phyloP scores from a whole-genome alignment of 202 grass and related monocot genomes.

The Dendrocalamus latiflorus region DNA sequence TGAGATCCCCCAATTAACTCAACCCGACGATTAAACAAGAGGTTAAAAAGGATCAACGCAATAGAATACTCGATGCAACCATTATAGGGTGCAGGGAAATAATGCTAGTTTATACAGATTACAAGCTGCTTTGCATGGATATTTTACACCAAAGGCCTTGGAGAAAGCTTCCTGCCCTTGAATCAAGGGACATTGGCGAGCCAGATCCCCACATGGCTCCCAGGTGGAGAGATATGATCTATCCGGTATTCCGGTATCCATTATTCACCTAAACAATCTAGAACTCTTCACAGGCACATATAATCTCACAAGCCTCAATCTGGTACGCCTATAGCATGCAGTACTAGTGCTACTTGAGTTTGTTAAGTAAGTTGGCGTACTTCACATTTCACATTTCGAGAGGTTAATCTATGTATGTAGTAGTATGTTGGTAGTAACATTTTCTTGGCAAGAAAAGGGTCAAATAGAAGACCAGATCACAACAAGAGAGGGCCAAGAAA shows the following conservation, averaged over 20 bases:
- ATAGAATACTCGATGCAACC: slow-evolving; percentile 63
- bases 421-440: too few relatives aligned
- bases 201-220: slow-evolving; percentile 45
- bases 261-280: slow-evolving; percentile 28
- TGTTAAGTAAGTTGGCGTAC: background rate
- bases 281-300: background rate
- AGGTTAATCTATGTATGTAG: too few relatives aligned
- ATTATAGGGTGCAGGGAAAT: slow-evolving; percentile 71
- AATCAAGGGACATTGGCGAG: slow-evolving; percentile 40
- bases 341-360: background rate
- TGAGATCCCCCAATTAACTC: slow-evolving; percentile 56
- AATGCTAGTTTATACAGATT: slow-evolving; percentile 50
- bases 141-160: slow-evolving; percentile 43
- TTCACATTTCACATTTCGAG: background rate
- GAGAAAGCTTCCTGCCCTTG: slow-evolving; percentile 38
- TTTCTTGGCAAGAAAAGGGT: too few relatives aligned
- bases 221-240: slow-evolving; percentile 54
- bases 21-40: background rate
- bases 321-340: background rate
- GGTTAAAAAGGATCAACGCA: slow-evolving; percentile 7
- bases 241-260: slow-evolving; percentile 27
- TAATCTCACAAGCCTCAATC: too few relatives aligned
- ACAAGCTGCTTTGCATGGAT: slow-evolving; percentile 33
- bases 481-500: too few relatives aligned
- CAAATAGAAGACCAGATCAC: too few relatives aligned